Evolutionary conservation across 441 rosid genomes (phyloP).

Genomic region (Sinapis alba): DNA sequence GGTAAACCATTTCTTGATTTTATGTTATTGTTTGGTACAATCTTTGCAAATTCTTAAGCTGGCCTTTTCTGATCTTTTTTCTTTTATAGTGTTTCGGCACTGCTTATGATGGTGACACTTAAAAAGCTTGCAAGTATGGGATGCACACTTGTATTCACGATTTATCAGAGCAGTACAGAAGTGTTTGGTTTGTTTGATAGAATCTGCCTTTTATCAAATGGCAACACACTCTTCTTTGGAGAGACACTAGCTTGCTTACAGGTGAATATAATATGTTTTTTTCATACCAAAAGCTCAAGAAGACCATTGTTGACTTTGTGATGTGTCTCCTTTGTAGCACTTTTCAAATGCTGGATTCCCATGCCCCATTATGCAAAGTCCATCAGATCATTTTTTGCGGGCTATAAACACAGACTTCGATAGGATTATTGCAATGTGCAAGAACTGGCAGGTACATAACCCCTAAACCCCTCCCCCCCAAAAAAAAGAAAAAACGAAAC

Average conservation of each 20-base stretch:
- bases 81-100: constrained; percentile 82
- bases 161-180: constrained; percentile 95
- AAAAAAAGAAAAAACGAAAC: too few relatives aligned
- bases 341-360: constrained; percentile 99
- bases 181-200: constrained; percentile 99
- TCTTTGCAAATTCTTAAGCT: not conserved
- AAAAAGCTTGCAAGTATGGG: constrained; percentile 97
- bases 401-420: constrained; percentile 98
- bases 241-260: constrained; percentile 98
- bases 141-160: constrained; percentile 90
- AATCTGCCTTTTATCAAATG: constrained; percentile 96
- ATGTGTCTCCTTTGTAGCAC: constrained; percentile 61
- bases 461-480: too few relatives aligned
- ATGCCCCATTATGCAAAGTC: constrained; percentile 99
- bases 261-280: constrained; percentile 43
- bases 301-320: constrained; percentile 10
- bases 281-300: constrained; percentile 2
- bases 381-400: constrained; percentile 97
- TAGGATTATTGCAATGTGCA: constrained; percentile 98
- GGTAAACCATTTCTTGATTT: constrained; percentile 40
- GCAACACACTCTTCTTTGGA: constrained; percentile 94
- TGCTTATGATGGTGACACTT: constrained; percentile 98
- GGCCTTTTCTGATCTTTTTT: not conserved
- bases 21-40: not conserved
- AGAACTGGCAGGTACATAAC: constrained; percentile 96